These are phyloP conservation scores for Phoma sp. DNA, from an alignment of 2,329 filamentous ascomycete genomes.

Conservation along the genomic window DNA sequence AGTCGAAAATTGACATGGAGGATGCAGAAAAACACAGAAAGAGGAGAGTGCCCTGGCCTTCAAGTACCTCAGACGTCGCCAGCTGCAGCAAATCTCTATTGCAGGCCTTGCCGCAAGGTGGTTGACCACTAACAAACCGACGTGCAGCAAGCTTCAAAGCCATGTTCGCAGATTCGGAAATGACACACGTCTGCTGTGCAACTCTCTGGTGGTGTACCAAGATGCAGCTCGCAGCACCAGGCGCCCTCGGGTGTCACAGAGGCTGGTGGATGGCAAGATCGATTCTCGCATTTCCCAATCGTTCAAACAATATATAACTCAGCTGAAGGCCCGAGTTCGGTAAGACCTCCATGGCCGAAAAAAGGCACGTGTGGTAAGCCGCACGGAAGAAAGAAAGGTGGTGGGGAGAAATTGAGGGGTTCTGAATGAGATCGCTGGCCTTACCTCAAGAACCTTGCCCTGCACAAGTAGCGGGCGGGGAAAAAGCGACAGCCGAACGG, in stretches of 20 bases:
- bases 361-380: constrained; percentile 12
- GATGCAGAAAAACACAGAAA: constrained; percentile 33
- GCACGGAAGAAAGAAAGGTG: constrained; percentile 17
- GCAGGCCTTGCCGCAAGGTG: constrained; percentile 43
- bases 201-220: constrained; percentile 43
- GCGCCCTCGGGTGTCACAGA: constrained; percentile 34
- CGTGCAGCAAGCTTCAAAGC: constrained; percentile 32
- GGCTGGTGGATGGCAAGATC: constrained; percentile 22
- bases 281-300: constrained; percentile 15
- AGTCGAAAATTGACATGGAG: constrained; percentile 13
- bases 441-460: constrained; percentile 35
- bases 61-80: constrained; percentile 37
- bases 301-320: constrained; percentile 4
- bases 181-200: constrained; percentile 44
- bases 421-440: constrained; percentile 26
- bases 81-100: constrained; percentile 39
- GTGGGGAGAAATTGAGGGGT: constrained; percentile 19
- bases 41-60: constrained; percentile 41
- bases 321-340: constrained; percentile 14
- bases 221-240: constrained; percentile 39
- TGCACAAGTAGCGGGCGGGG: constrained; percentile 38
- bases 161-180: constrained; percentile 41
- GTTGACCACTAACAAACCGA: constrained; percentile 35
- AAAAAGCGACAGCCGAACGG: constrained; percentile 30
- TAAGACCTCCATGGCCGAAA: constrained; percentile 5